A percentile compares a stretch with the other conserved stretches of the same genome.
Conservation (phyloP, 2,329 filamentous ascomycete genomes). For the Pyricularia grisea region DNA sequence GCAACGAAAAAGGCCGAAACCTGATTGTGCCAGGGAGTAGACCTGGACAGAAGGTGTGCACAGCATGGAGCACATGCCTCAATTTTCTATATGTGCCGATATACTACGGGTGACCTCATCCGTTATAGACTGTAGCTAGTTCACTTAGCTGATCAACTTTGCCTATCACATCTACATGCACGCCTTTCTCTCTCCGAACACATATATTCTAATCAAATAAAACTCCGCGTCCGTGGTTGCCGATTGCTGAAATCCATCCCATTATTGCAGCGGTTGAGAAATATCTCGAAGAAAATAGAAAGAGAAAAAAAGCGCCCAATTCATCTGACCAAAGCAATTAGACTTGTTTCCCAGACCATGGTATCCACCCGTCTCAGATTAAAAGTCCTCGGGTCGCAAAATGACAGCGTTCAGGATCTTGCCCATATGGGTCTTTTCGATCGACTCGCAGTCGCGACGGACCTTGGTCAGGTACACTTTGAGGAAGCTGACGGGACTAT, state of each 20-base stretch:
- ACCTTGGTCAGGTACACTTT: constrained; percentile 24
- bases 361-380: background rate
- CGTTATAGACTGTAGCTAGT: background rate
- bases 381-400: background rate
- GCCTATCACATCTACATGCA: background rate
- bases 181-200: background rate
- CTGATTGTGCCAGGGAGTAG: background rate
- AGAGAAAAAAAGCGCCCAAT: background rate
- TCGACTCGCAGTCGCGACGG: constrained; percentile 24
- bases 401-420: constrained; percentile 27
- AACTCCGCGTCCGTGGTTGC: background rate
- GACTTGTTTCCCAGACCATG: background rate
- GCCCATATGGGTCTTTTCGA: constrained; percentile 32
- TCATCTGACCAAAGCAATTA: background rate
- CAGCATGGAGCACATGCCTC: background rate
- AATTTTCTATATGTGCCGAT: background rate
- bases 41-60: background rate
- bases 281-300: background rate
- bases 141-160: background rate
- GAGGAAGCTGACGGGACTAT: constrained; percentile 12
- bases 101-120: background rate
- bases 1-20: background rate
- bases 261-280: background rate
- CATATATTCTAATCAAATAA: background rate
- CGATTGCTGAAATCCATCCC: background rate